A percentile compares a stretch with the other conserved stretches of the same genome.
Evolutionary conservation across 2,329 filamentous ascomycete genomes (phyloP).

Genomic region (Ophiostoma pallidulum): DNA sequence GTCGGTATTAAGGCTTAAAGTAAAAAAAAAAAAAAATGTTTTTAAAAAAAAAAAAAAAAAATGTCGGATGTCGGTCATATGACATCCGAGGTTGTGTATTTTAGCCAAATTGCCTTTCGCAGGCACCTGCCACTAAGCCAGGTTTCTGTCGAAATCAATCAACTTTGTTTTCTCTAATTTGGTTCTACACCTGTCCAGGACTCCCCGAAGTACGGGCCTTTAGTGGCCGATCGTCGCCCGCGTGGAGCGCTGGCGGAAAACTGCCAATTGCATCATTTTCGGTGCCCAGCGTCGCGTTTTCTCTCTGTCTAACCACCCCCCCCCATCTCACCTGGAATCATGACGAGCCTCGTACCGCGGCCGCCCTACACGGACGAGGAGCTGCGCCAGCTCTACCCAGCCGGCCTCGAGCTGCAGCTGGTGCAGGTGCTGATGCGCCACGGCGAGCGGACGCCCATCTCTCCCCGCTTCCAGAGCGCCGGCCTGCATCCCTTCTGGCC

Average conservation of each 20-base stretch:
- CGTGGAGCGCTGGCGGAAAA: background rate
- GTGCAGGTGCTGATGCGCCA: slow-evolving; percentile 82
- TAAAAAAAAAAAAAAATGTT: too few species aligned
- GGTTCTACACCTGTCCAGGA: slow-evolving; percentile 1
- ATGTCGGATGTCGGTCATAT: too few species aligned
- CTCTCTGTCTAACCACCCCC: background rate
- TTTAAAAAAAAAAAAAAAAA: too few species aligned
- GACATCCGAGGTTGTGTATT: too few species aligned
- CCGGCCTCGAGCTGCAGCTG: slow-evolving; percentile 68
- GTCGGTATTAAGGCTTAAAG: too few species aligned
- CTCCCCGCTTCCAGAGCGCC: slow-evolving; percentile 75
- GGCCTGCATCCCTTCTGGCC: slow-evolving; percentile 69
- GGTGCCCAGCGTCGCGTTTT: background rate
- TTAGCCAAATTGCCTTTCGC: too few species aligned
- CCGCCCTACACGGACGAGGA: slow-evolving; percentile 72
- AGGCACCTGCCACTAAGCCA: too few species aligned
- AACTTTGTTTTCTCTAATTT: too few species aligned
- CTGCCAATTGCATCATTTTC: background rate
- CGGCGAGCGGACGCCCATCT: slow-evolving; percentile 76
- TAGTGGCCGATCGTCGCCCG: too few species aligned
- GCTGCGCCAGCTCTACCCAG: slow-evolving; percentile 71
- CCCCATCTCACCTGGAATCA: slow-evolving; percentile 28
- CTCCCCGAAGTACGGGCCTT: background rate
- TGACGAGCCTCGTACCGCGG: slow-evolving; percentile 71
- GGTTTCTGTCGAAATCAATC: too few species aligned